Conservation (phyloP, 2,329 filamentous ascomycete genomes). For the Pseudocercospora ulei region DNA sequence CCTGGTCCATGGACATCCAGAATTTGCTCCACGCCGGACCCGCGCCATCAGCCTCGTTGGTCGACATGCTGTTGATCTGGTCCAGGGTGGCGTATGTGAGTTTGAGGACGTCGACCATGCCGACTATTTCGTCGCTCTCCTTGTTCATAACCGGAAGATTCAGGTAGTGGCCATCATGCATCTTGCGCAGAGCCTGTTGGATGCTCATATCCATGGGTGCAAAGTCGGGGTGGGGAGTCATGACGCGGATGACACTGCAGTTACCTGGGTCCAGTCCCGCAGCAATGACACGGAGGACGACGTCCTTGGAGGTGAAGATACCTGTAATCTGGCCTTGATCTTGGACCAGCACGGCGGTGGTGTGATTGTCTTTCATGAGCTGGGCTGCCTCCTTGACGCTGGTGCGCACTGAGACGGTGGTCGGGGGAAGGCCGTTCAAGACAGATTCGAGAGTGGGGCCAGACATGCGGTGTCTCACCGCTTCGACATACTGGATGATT, state of each 20-base stretch:
- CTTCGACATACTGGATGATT: conserved; percentile 98
- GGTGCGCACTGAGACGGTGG: conserved; percentile 88
- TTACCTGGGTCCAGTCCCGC: conserved; percentile 86
- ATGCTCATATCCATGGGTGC: conserved; percentile 98
- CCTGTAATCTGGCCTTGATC: conserved; percentile 95
- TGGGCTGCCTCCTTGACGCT: conserved; percentile 92
- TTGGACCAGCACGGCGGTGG: conserved; percentile 88
- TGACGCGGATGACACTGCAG: conserved; percentile 95
- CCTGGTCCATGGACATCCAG: conserved; percentile 89
- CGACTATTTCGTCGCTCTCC: conserved; percentile 88
- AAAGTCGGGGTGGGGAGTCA: conserved; percentile 98
- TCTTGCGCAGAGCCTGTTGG: conserved; percentile 92
- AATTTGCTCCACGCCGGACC: conserved; percentile 99
- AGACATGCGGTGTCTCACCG: conserved; percentile 90
- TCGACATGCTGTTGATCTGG: conserved; percentile 86
- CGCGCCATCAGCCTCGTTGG: conserved; percentile 61
- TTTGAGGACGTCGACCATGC: conserved; percentile 98
- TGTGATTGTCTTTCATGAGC: conserved; percentile 98
- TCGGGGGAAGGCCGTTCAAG: conserved; percentile 79
- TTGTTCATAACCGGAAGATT: conserved; percentile 95
- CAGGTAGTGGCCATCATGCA: conserved; percentile 98
- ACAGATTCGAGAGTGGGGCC: conserved; percentile 93
- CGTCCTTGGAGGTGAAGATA: conserved; percentile 99
- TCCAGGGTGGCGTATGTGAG: conserved; percentile 96
- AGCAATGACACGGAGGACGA: conserved; percentile 93